Conservation (phyloP, 768 basidiomycete genomes). For the Leccinum longicurvipes region DNA sequence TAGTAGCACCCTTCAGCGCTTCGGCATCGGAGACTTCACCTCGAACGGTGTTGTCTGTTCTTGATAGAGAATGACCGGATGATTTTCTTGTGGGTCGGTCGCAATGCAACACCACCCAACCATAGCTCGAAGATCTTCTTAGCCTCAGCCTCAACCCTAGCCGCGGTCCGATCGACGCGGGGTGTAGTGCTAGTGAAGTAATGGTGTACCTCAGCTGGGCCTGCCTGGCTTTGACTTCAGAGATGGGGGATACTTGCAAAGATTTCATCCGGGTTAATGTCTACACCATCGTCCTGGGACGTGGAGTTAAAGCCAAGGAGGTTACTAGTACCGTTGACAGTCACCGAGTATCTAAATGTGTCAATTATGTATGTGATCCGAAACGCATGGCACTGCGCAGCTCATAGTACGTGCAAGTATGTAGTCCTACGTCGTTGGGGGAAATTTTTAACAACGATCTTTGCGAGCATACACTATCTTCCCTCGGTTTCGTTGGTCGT, state of each 20-base stretch:
- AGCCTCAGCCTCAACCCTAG: conserved; percentile 77
- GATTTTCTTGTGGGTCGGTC: conserved; percentile 77
- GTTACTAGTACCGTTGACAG: conserved; percentile 35
- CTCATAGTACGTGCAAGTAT: no score
- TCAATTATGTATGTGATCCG: conserved; percentile 28
- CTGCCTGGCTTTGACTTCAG: conserved; percentile 66
- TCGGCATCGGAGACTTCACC: conserved; percentile 88
- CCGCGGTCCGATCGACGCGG: conserved; percentile 1
- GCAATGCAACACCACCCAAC: no score
- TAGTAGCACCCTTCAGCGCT: no score
- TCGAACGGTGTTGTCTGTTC: conserved; percentile 94
- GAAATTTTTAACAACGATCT: conserved; percentile 6
- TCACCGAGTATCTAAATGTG: conserved; percentile 32
- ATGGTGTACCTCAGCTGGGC: conserved; percentile 56
- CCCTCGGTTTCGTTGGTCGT: conserved; percentile 18
- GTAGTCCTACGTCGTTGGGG: conserved; percentile 1
- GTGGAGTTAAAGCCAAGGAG: conserved; percentile 20
- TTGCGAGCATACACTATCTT: conserved; percentile 18
- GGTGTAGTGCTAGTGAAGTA: conserved; percentile 3
- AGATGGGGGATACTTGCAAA: conserved; percentile 68
- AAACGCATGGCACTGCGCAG: no score
- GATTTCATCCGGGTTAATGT: conserved; percentile 66
- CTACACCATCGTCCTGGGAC: conserved; percentile 17
- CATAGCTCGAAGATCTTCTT: no score
- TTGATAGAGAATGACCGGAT: conserved; percentile 97